Evolutionary conservation across 2,329 filamentous ascomycete species (phyloP), one percentile per base, ranked within the genome.

Genomic region (Raffaelea deltoideospora): DNA sequence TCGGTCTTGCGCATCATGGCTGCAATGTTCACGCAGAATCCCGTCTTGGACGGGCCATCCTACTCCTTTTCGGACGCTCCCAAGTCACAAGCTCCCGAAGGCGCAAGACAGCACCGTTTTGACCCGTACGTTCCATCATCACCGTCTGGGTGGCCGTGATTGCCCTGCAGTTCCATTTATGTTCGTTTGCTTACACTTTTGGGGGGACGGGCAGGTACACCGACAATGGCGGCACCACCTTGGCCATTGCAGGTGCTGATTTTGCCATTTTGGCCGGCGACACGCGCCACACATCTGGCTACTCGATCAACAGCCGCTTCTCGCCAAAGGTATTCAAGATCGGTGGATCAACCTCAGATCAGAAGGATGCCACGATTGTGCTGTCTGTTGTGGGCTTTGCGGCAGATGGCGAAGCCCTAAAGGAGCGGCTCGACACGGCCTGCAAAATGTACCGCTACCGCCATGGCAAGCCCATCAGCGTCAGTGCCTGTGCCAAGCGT

Each of bases 401-500:
- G 13, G 90, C 90, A 45, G 90, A 98, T 57, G 90, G 90, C 41
- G 77, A 87, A 51, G 88, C 90, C 26, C 69, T 98, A 49, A 88
- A 90, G 61, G 88, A 96, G 63, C 82, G 85, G 45, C 74, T 96
- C 45, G 88, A 96, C 56, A 79, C 84, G 45, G 76, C 94, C 53
- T 90, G 92, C 68, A 96, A 94, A 69, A 93, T 96, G 79, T 96
- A 96, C 74, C 83, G 82, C 52, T 95, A 95, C 67, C 86, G 92
- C 57, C 88, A 96, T 59, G 85, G 85, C 60, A 98, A 96, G 68
- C 76, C 84, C 46, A 98, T 98, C 79, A 79, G 75, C 45, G 81
- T 96, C 53, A 79, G 84, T 52, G 90, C 90, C 34, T 96, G 88
- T 61, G 92, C 90, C 38, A 88, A 96, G 63, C 78, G 88, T 39